Base-by-base conservation (phyloP, 306 rosid genomes). In the Mimosa pudica region DNA sequence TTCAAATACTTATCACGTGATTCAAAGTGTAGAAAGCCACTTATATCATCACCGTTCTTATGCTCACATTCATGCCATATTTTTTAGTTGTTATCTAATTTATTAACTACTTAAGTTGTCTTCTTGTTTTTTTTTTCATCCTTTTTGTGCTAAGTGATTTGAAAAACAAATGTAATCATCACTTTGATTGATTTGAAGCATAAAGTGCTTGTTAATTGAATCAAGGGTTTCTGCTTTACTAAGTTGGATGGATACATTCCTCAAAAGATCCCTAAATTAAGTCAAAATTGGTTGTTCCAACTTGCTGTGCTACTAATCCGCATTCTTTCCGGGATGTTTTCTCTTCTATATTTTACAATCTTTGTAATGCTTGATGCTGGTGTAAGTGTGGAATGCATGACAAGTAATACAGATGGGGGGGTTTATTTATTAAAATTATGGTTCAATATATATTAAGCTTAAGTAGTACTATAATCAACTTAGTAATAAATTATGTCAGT, bases 381-480 rank as follows among this genome's bases (percentile, higher is more conserved):
- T 57, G 63, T 24, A 55, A 57, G 8, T 18, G 61, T n/a, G 10
- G 61, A n/a, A 57, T 57, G 33, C 63, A 17, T 18, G 30, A 17
- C 0, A 57, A 5, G 30, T 57, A 18, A n/a, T 18, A 57, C 12
- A 38, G 63, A 57, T 18, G n/a, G 33, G 63, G 63, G 30, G 6
- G 10, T 6, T 9, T 57, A 16, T 55, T 14, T 55, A 16, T 17
- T 0, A 9, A 24, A 61, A 20, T 4, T 10, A 61, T 61, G 5
- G 41, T 61, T 11, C 7, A 20, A 10, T 24, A 61, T 60, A 80
- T 64, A 49, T 51, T 45, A 60, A 80, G 14, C 70, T 58, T 74
- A 68, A 51, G 70, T 45, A 17, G 77, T 81, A 70, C 52, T 67
- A 9, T 73, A 71, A 76, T 84, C 72, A 70, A 46, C 69, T 52